These are phyloP conservation scores for Calonectria henricotiae DNA, from an alignment of 2,329 filamentous ascomycete genomes.

Conservation along the genomic window DNA sequence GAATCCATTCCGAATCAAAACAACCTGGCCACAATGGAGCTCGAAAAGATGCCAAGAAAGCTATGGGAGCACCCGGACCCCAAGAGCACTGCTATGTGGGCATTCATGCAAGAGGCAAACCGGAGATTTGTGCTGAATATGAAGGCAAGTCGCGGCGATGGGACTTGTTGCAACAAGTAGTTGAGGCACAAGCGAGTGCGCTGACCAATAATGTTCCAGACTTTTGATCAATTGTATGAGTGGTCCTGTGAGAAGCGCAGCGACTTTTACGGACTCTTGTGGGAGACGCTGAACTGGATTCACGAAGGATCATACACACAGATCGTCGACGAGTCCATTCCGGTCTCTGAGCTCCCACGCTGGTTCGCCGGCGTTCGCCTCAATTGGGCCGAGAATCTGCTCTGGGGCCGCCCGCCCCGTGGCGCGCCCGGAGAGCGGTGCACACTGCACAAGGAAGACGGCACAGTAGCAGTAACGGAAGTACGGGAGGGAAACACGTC, in stretches of 20 bases:
- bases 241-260: conserved; percentile 77
- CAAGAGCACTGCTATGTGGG: conserved; percentile 75
- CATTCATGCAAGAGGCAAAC: conserved; percentile 79
- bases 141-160: conserved; percentile 63
- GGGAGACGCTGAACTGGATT: conserved; percentile 74
- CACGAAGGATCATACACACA: conserved; percentile 72
- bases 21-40: conserved; percentile 51
- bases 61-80: conserved; percentile 79
- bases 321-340: conserved; percentile 79
- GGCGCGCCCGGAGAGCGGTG: conserved; percentile 64
- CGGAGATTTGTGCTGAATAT: conserved; percentile 70
- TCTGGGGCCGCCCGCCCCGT: conserved; percentile 71
- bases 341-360: conserved; percentile 80
- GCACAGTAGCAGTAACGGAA: conserved; percentile 80
- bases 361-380: conserved; percentile 85
- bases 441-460: conserved; percentile 78
- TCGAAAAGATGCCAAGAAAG: conserved; percentile 68
- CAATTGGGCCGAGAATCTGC: conserved; percentile 87
- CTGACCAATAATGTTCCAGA: conserved; percentile 65
- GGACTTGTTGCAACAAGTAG: background rate
- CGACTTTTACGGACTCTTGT: conserved; percentile 78
- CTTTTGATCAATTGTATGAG: conserved; percentile 79
- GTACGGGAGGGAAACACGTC: conserved; percentile 78
- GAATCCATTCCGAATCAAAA: background rate
- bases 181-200: background rate